A percentile compares a stretch with the other conserved stretches of the same genome.
Conservation (phyloP, 2,329 filamentous ascomycete species). For the Septoria linicola region DNA sequence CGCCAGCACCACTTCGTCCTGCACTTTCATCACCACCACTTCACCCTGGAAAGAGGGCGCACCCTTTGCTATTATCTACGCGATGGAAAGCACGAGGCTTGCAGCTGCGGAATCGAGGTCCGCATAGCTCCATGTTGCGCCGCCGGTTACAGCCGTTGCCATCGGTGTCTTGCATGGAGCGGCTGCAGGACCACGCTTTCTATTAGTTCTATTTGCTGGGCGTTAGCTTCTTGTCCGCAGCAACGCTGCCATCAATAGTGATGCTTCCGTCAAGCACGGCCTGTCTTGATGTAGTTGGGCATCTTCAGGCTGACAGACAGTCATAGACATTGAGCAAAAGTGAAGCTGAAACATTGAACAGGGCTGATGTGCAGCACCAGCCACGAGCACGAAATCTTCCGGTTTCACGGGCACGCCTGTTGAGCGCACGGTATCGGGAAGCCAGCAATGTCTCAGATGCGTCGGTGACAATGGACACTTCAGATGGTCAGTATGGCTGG, state of each 20-base stretch:
- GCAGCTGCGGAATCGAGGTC: not conserved
- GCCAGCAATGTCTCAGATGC: slow-evolving; percentile 10
- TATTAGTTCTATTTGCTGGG: slow-evolving; percentile 5
- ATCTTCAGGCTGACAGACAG: not conserved
- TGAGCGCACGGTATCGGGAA: slow-evolving; percentile 1
- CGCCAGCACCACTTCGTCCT: too few species aligned
- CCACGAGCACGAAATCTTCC: slow-evolving; percentile 11
- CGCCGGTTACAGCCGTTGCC: slow-evolving; percentile 2
- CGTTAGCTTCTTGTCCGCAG: too few species aligned
- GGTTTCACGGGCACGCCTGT: slow-evolving; percentile 6
- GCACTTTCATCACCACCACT: not conserved
- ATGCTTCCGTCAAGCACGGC: too few species aligned
- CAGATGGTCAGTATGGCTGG: too few species aligned
- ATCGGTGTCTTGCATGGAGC: slow-evolving; percentile 6
- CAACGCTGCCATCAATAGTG: too few species aligned
- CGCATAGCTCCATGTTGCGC: not conserved
- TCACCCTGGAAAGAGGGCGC: not conserved
- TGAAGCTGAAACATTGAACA: not conserved
- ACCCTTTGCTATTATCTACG: slow-evolving; percentile 4
- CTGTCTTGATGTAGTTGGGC: too few species aligned
- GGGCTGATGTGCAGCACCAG: slow-evolving; percentile 2
- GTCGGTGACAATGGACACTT: too few species aligned
- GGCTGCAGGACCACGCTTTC: slow-evolving; percentile 5
- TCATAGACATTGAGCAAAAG: not conserved
- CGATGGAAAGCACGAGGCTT: slow-evolving; percentile 3